Base-by-base conservation (phyloP, 805 yeast genomes). In the Kazachstania africana region DNA sequence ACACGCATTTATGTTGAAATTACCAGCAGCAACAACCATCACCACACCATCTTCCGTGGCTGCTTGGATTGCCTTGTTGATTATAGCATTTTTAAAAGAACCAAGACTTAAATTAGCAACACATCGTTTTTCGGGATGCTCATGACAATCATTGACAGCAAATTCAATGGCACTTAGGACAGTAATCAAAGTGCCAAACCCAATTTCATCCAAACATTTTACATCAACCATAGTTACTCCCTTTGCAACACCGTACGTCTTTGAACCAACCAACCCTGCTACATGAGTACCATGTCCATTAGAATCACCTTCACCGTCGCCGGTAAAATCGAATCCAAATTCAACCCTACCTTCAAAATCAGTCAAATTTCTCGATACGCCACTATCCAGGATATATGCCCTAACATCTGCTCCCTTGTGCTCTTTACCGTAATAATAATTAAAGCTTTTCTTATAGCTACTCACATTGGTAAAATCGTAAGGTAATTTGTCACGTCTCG, bases 201-300 rank as follows among this genome's bases (percentile, higher is more conserved):
- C 93, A 50, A 75, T 73, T 24, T 82, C 72, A 59, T 76, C 71
- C 57, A 83, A 66, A 8, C 82, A 93, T 55, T 82, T 81, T 37
- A 83, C 81, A 17, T 91, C 91, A 45, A 78, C 84, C 36, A 83
- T 55, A 12, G 72, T 65, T 12, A 83, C 87, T 32, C 70, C 64
- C 58, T 83, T 82, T 34, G 94, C 84, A 32, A 82, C 82, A 59
- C 94, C 94, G 43, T 75, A 81, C 28, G 70, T 62, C 38, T 65
- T 63, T 16, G 88, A 78, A 31, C 78, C 94, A 46, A 85, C 80
- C 24, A 91, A 81, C 57, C 95, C 95, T 12, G 95, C 93, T 61
- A 93, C 82, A 52, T 84, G 95, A 26, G 94, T 82, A 49, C 95
- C 95, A 60, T 84, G 95, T 29, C 95, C 95, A 49, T 81, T 79